A percentile compares a stretch with the other conserved stretches of the same genome.
Evolutionary conservation across 2,329 filamentous ascomycete genomes (phyloP).

Genomic region (Amesomyces nigricolor): DNA sequence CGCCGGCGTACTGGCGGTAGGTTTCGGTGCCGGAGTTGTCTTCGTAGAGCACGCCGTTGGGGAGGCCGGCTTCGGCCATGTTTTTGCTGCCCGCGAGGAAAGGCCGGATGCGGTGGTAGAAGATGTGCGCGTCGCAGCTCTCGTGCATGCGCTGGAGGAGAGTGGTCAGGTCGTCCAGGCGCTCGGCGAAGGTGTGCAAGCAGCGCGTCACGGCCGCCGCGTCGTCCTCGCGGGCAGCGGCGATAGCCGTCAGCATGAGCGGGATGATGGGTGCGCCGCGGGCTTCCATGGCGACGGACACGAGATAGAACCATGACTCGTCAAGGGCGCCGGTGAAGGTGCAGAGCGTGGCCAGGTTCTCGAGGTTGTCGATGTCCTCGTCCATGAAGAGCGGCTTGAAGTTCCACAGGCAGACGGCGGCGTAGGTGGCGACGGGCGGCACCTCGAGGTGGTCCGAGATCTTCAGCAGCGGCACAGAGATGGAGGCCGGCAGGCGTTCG

Average conservation of each 20-base stretch:
- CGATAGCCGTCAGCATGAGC: conserved; percentile 82
- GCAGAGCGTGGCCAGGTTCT: conserved; percentile 80
- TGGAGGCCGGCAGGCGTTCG: conserved; percentile 70
- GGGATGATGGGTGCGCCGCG: conserved; percentile 81
- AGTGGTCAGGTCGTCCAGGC: conserved; percentile 74
- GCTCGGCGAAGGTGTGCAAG: conserved; percentile 78
- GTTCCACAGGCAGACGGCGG: conserved; percentile 90
- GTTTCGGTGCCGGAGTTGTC: conserved; percentile 61
- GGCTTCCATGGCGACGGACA: conserved; percentile 93
- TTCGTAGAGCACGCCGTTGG: conserved; percentile 82
- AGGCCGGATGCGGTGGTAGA: conserved; percentile 93
- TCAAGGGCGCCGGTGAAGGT: conserved; percentile 93
- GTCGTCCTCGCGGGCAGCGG: conserved; percentile 68
- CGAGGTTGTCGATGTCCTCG: conserved; percentile 73
- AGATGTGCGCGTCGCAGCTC: conserved; percentile 87
- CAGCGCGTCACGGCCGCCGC: conserved; percentile 65
- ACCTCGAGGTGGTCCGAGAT: conserved; percentile 76
- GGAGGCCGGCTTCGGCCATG: conserved; percentile 89
- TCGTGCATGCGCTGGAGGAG: conserved; percentile 89
- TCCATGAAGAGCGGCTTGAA: conserved; percentile 85
- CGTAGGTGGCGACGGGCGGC: conserved; percentile 89
- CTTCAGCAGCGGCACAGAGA: conserved; percentile 76
- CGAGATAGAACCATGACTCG: conserved; percentile 97
- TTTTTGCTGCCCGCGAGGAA: conserved; percentile 96
- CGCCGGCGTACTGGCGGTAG: conserved; percentile 83